Evolutionary conservation across 139 green algal genomes (phyloP), one percentile per base, ranked within the genome.

Genomic region (Tetradesmus lagerheimii): DNA sequence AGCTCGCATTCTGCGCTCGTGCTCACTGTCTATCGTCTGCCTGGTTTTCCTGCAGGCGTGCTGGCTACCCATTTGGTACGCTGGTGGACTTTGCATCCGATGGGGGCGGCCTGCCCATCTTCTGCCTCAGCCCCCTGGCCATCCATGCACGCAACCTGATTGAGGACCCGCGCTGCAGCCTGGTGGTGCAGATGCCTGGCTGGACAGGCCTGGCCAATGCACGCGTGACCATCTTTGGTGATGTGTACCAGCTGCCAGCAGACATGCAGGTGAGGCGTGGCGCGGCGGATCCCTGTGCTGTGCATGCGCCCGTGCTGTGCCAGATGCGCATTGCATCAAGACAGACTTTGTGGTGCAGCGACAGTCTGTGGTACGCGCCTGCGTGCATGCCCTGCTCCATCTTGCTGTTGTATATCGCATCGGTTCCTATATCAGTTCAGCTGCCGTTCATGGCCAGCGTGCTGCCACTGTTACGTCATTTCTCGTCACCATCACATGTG

Each of bases 181-280:
- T 98, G 41, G 93, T 97, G 43, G 95, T 99, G 75, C 96, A 99
- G 94, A 99, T 99, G 95, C 97, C 97, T 8, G 98, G 98, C 18
- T 99, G 98, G 98, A 96, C 95, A 76, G 98, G 98, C 9, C 94
- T 99, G 83, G 96, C 97, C 38, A 99, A 99, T 86, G 98, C 98
- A 18, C 92, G 97, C 37, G 98, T 99, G 25, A 99, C 98, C 71
- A 98, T 99, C 43, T 99, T 99, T 92, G 98, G 98, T 2, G 98
- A 99, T 90, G 94, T 99, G 25, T 97, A 98, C 88, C 94, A 95
- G 89, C 95, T 99, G 53, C 96, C 97, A 0, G 80, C 88, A 37
- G 94, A 97, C 31, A 90, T 98, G 93, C 95, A 99, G 95, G 94
- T 95, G n/a, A 66, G 91, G 9, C 29, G 27, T 38, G 71, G n/a